Base-by-base conservation (phyloP, 139 green algal genomes). In the Coelastrella sp. region DNA sequence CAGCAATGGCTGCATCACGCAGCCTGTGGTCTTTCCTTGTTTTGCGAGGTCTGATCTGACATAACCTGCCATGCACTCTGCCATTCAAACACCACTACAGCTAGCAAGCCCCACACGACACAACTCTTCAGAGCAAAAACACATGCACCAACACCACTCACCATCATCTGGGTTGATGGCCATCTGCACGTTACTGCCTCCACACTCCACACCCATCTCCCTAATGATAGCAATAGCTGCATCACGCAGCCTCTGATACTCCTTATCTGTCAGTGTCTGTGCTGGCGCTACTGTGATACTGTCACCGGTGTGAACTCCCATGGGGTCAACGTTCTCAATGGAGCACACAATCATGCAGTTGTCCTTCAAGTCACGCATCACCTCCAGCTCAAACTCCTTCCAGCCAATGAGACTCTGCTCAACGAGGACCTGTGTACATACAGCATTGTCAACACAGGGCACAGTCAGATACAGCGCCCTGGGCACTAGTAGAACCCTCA, bases 271-370 rank as follows among this genome's bases (percentile, higher is more conserved):
- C 59, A 98, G 93, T 2, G 96, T 98, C 95, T 98, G 96, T n/a
- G 88, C 74, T 71, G 94, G 94, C 7, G 94, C 94, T 19, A 90
- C 86, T 32, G 80, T 75, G n/a, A 86, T 58, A 7, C 22, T 58
- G 74, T 80, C 74, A 32, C 95, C 98, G 0, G 98, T 99, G 95
- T 99, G 98, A 86, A 99, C 98, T 75, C 98, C 98, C 98, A 99
- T 99, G 90, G 98, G 98, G 95, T 99, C 98, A 32, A 99, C 96
- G 92, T 99, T 99, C 95, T 99, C 98, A 90, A 99, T 99, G 89
- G 97, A 99, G 95, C 98, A 99, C 88, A 99, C 98, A 92, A 99
- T 99, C 91, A 99, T 96, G 14, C 98, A 96, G 95, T 99, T 99
- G 96, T 99, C 98, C 20, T 95, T 96, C 82, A 99, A 91, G 95